A percentile compares a stretch with the other conserved stretches of the same genome.
Evolutionary conservation across 164 flowering plant genomes (phyloP).

Genomic region (Macadamia tetraphylla): DNA sequence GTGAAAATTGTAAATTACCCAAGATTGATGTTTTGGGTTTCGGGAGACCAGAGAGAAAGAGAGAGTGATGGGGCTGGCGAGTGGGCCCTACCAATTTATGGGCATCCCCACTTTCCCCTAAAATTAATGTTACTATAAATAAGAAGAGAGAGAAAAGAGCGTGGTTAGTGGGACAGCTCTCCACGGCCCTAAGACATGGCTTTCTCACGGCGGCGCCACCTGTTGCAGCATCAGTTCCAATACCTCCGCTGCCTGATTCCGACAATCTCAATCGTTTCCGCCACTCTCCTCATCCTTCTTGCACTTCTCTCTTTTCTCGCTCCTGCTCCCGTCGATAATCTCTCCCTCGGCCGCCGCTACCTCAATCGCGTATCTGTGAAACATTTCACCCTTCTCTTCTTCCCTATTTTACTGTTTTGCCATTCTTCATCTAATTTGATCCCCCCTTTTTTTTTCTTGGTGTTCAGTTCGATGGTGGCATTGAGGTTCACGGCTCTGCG

Average conservation of each 20-base stretch:
- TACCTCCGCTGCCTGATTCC: slow-evolving; percentile 25
- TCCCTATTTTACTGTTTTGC: neutral
- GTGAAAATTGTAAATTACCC: no score
- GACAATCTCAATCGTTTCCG: slow-evolving; percentile 26
- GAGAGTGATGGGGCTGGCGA: no score
- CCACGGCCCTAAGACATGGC: slow-evolving; percentile 11
- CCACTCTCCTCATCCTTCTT: slow-evolving; percentile 34
- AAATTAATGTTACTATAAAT: no score
- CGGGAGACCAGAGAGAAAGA: no score
- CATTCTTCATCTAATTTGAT: neutral
- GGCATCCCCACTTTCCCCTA: no score
- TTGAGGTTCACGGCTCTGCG: neutral
- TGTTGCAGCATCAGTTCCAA: slow-evolving; percentile 1
- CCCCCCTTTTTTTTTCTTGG: neutral
- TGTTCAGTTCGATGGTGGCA: neutral
- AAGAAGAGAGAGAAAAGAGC: no score
- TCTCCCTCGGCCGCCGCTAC: slow-evolving; percentile 19
- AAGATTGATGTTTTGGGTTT: no score
- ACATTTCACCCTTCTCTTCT: slow-evolving; percentile 16
- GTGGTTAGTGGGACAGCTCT: no score
- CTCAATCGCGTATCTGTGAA: slow-evolving; percentile 5
- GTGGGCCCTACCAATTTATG: no score
- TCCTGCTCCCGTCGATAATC: slow-evolving; percentile 35
- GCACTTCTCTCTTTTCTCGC: slow-evolving; percentile 43
- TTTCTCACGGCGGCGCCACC: slow-evolving; percentile 45